phyloP scores from a whole-genome alignment of 2,329 filamentous ascomycete species.

The Rhynchosporium secalis region DNA sequence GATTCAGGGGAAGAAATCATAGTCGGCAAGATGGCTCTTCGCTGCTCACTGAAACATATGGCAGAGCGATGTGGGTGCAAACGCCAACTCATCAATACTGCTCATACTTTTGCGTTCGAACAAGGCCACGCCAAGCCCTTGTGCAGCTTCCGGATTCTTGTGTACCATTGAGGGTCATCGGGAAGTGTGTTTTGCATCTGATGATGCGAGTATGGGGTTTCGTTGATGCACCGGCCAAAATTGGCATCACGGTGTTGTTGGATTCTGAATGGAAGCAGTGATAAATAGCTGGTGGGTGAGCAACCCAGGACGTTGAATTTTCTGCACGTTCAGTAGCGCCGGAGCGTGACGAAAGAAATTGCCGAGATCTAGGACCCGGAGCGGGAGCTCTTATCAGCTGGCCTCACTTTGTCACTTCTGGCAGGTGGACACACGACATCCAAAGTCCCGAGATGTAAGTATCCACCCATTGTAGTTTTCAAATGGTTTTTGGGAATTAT shows the following conservation, averaged over 20 bases:
- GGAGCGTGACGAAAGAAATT: neutral
- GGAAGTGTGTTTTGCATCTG: neutral
- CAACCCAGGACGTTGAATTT: slow-evolving; percentile 4
- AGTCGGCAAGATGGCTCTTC: neutral
- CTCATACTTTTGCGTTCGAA: neutral
- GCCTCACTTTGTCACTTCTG: neutral
- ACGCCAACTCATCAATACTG: neutral
- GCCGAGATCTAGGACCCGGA: neutral
- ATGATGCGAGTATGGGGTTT: neutral
- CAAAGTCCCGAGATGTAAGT: neutral
- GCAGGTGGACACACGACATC: slow-evolving; percentile 19
- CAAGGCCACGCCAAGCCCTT: neutral
- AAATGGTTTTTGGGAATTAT: too few species aligned
- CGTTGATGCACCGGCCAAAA: too few species aligned
- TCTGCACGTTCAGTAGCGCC: neutral
- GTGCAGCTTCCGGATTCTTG: neutral
- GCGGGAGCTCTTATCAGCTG: too few species aligned
- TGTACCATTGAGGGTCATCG: neutral
- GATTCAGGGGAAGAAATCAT: neutral
- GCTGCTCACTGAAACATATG: neutral
- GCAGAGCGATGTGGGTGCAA: neutral
- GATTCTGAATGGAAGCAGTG: too few species aligned
- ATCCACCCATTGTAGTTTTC: too few species aligned
- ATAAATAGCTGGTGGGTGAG: neutral
- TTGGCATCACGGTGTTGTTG: too few species aligned